Evolutionary conservation across 441 rosid species (phyloP).

Genomic region (Omphalea diandra): DNA sequence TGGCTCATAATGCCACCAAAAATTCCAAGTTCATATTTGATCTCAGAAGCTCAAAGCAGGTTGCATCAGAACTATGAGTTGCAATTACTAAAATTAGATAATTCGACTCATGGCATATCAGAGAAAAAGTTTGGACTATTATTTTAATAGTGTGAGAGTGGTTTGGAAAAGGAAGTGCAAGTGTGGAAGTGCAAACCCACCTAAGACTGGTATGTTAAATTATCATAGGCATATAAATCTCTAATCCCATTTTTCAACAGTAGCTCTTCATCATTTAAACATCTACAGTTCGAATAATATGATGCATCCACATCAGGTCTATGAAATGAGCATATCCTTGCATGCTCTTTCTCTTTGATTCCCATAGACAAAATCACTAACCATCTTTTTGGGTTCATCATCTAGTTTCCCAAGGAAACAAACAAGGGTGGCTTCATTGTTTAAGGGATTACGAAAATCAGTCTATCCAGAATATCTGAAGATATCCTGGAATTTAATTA

Average conservation of each 20-base stretch:
- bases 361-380: background rate
- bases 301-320: background rate
- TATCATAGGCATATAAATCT: background rate
- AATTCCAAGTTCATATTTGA: background rate
- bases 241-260: background rate
- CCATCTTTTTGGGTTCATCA: background rate
- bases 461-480: background rate
- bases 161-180: background rate
- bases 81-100: background rate
- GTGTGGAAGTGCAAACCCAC: no score
- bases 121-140: background rate
- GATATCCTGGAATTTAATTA: background rate
- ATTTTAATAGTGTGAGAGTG: background rate
- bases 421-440: background rate
- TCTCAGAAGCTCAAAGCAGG: background rate
- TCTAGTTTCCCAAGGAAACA: background rate
- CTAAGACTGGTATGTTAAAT: no score
- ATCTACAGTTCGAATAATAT: background rate
- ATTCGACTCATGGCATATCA: background rate
- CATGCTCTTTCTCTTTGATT: background rate
- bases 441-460: background rate
- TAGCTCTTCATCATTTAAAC: background rate
- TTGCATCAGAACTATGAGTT: background rate
- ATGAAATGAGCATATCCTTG: background rate
- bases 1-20: background rate